A percentile compares a stretch with the other conserved stretches of the same genome.
Conservation (phyloP, 1,284 basidiomycete genomes). For the Sutorius eximius region DNA sequence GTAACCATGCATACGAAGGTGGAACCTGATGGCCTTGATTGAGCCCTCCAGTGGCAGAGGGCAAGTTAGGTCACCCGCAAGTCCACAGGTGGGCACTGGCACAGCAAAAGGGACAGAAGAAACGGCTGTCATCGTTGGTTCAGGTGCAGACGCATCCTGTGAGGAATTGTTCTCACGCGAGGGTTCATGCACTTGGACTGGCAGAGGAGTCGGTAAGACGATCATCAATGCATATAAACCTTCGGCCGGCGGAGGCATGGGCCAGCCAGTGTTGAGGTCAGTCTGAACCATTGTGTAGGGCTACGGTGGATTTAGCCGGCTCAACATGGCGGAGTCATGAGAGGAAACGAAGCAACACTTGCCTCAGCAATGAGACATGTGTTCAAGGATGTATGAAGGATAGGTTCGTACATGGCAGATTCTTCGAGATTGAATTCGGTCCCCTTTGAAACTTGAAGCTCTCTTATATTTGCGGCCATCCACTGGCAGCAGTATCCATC, state of each 20-base stretch:
- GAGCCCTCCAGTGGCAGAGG: conserved; percentile 5
- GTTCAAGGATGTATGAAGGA: background rate
- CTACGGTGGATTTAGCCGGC: background rate
- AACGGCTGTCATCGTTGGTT: background rate
- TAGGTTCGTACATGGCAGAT: conserved; percentile 4
- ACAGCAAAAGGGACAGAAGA: background rate
- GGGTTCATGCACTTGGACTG: background rate
- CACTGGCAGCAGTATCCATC: background rate
- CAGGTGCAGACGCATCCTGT: background rate
- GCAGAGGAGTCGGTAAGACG: background rate
- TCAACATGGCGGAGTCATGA: background rate
- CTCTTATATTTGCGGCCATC: conserved; percentile 6
- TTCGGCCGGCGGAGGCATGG: background rate
- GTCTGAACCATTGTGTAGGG: background rate
- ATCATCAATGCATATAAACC: background rate
- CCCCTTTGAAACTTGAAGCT: background rate
- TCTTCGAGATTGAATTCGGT: background rate
- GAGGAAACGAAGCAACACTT: background rate
- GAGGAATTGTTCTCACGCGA: background rate
- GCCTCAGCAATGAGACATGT: background rate
- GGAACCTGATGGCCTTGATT: conserved; percentile 5
- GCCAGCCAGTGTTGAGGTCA: background rate
- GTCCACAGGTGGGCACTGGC: background rate
- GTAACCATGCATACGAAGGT: conserved; percentile 11
- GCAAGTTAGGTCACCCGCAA: conserved; percentile 5